Conservation (phyloP, 2,329 filamentous ascomycete species). For the Xylaria sp. region DNA sequence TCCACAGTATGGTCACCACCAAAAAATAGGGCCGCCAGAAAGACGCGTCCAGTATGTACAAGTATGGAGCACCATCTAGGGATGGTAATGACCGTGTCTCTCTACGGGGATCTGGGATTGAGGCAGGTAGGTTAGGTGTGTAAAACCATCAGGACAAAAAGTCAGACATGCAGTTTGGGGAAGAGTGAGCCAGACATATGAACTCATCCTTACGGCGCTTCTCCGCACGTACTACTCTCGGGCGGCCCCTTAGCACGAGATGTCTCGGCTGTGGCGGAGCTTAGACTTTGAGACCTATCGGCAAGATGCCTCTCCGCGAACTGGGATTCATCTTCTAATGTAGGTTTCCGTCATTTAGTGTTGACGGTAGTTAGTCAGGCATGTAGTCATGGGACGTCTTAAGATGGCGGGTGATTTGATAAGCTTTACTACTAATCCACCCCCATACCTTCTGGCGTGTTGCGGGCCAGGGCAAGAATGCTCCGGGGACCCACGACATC, state of each 20-base stretch:
- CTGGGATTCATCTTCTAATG: constrained; percentile 7
- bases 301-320: not conserved
- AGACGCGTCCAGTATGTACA: constrained; percentile 1
- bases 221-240: constrained; percentile 20
- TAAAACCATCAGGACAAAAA: constrained; percentile 7
- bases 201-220: constrained; percentile 29
- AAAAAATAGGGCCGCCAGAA: not conserved
- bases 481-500: not conserved
- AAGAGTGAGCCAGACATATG: constrained; percentile 21
- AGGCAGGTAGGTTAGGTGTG: constrained; percentile 3
- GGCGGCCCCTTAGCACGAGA: not conserved
- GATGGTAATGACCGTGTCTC: constrained; percentile 16
- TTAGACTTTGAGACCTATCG: not conserved
- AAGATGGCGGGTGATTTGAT: not conserved
- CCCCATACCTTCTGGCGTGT: not conserved
- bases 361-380: not conserved
- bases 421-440: not conserved
- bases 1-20: constrained; percentile 7
- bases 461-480: constrained; percentile 7
- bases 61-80: constrained; percentile 16
- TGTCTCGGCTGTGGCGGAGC: constrained; percentile 22
- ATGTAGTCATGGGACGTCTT: constrained; percentile 3
- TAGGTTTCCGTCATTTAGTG: constrained; percentile 11
- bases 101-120: constrained; percentile 19
- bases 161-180: constrained; percentile 23